Evolutionary conservation across 441 rosid genomes (phyloP).

Genomic region (Gossypium armourianum): DNA sequence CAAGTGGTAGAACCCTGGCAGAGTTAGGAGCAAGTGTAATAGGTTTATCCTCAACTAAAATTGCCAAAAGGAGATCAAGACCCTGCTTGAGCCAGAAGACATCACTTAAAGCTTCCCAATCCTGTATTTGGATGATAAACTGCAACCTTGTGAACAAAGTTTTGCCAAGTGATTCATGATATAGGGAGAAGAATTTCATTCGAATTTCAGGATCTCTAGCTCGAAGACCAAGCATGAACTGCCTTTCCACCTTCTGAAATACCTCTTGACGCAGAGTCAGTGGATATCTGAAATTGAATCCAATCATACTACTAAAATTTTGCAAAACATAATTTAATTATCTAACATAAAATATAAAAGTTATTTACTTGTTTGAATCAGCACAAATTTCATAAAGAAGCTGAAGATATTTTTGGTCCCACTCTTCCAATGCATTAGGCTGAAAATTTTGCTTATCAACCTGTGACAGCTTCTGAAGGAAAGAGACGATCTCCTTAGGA

Average conservation of each 20-base stretch:
- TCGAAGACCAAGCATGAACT: conserved; percentile 88
- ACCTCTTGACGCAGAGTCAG: conserved; percentile 70
- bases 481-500: conserved; percentile 69
- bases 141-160: conserved; percentile 70
- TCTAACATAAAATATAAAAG: background rate
- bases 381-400: conserved; percentile 85
- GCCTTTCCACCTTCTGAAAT: conserved; percentile 89
- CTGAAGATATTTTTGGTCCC: conserved; percentile 85
- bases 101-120: conserved; percentile 96
- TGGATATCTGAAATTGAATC: conserved; percentile 46
- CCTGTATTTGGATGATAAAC: conserved; percentile 74
- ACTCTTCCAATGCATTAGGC: conserved; percentile 59
- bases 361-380: conserved; percentile 67
- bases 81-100: conserved; percentile 99
- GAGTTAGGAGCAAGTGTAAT: conserved; percentile 91
- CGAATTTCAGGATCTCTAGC: conserved; percentile 89
- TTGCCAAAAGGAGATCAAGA: conserved; percentile 89
- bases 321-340: conserved; percentile 9
- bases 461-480: conserved; percentile 84
- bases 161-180: conserved; percentile 72
- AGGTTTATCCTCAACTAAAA: conserved; percentile 71
- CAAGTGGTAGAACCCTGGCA: conserved; percentile 69
- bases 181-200: conserved; percentile 70
- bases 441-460: conserved; percentile 76
- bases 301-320: conserved; percentile 14